Percentiles rank a stretch among this genome's conserved stretches.
Conservation (phyloP, 306 rosid species). For the Quercus variabilis region DNA sequence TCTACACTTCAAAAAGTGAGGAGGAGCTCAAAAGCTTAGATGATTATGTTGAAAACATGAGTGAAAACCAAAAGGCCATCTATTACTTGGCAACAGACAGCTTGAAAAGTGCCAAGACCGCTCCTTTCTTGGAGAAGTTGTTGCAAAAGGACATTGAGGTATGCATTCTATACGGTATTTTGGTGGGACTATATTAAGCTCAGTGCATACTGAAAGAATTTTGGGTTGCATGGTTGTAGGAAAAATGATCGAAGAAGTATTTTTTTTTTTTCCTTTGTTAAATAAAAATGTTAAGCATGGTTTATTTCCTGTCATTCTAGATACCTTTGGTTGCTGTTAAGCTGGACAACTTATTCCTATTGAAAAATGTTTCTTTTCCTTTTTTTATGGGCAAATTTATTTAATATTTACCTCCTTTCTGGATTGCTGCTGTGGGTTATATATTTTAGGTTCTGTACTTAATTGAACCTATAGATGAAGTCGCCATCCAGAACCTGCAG, state of each 20-base stretch:
- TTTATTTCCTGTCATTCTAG: too few species aligned
- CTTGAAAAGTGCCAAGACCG: conserved; percentile 93
- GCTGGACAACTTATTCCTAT: not conserved
- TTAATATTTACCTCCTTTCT: not conserved
- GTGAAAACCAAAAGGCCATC: conserved; percentile 89
- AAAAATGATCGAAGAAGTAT: not conserved
- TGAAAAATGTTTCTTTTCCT: not conserved
- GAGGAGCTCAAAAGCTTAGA: conserved; percentile 87
- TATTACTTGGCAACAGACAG: conserved; percentile 96
- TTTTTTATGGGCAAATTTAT: not conserved
- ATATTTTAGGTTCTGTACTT: conserved; percentile 75
- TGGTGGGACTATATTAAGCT: not conserved
- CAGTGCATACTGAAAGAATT: not conserved
- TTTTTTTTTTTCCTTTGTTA: not conserved
- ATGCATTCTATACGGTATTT: conserved; percentile 3
- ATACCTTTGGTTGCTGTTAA: not conserved
- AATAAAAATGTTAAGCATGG: not conserved
- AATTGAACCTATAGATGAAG: conserved; percentile 96
- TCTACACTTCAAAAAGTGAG: conserved; percentile 88
- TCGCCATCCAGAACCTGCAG: conserved; percentile 93
- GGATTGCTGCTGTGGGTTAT: conserved; percentile 14
- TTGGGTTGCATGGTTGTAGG: not conserved
- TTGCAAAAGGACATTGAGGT: conserved; percentile 95
- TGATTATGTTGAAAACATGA: conserved; percentile 92
- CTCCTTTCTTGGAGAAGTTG: conserved; percentile 94